Evolutionary conservation across 176 grass and related monocot genomes (phyloP).

Genomic region (Raddia distichophylla): DNA sequence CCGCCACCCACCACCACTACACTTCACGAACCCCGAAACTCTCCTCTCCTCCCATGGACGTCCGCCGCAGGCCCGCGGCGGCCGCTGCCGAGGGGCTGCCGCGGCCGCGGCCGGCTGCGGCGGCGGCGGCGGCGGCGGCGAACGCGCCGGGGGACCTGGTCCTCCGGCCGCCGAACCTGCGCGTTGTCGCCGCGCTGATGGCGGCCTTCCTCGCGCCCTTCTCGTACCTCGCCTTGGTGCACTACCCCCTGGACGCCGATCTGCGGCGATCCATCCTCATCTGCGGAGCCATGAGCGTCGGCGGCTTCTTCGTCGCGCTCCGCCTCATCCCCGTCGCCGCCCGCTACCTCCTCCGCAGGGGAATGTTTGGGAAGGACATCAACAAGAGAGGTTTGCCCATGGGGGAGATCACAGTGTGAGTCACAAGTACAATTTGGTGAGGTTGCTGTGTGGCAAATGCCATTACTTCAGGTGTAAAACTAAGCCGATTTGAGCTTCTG

Average conservation of each 20-base stretch:
- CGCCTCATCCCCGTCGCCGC: slow-evolving; percentile 81
- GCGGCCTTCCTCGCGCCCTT: slow-evolving; percentile 75
- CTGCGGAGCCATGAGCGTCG: slow-evolving; percentile 71
- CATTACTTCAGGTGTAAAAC: background rate
- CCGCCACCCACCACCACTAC: background rate
- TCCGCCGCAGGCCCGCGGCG: slow-evolving; percentile 50
- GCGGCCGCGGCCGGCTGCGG: slow-evolving; percentile 9
- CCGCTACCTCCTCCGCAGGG: slow-evolving; percentile 73
- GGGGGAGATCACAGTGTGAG: slow-evolving; percentile 90
- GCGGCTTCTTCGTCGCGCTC: slow-evolving; percentile 61
- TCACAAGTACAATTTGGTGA: slow-evolving; percentile 7
- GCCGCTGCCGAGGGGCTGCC: slow-evolving; percentile 29
- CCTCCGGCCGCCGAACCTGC: slow-evolving; percentile 68
- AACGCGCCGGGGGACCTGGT: slow-evolving; percentile 39
- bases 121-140: no score
- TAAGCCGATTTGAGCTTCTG: slow-evolving; percentile 1
- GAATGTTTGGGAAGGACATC: slow-evolving; percentile 93
- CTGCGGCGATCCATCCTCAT: slow-evolving; percentile 80
- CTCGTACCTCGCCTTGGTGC: slow-evolving; percentile 83
- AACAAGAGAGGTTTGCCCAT: slow-evolving; percentile 88
- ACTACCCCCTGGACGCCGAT: slow-evolving; percentile 72
- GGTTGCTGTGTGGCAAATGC: background rate
- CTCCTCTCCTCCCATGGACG: slow-evolving; percentile 46
- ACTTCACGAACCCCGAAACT: background rate
- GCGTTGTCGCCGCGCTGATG: slow-evolving; percentile 44